Conservation (phyloP, 805 yeast genomes). For the Priceomyces fermenticarens region DNA sequence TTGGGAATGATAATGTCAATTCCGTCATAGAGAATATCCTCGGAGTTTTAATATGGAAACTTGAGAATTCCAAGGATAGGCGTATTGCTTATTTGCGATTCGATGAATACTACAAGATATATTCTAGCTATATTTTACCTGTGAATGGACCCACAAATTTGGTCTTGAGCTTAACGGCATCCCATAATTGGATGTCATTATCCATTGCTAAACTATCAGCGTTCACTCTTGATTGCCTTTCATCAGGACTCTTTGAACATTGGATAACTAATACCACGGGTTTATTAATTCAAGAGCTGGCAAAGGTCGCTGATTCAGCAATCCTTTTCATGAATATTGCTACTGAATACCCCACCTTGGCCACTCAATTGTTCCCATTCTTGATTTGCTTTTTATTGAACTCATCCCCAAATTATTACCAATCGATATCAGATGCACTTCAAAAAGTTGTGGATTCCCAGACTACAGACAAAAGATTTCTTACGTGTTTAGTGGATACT, state of each 20-base stretch:
- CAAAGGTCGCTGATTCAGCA: constrained; percentile 23
- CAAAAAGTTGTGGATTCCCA: constrained; percentile 8
- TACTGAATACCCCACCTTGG: constrained; percentile 11
- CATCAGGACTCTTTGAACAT: constrained; percentile 11
- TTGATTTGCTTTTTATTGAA: constrained; percentile 23
- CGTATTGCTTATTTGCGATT: constrained; percentile 20
- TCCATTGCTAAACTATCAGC: too few species aligned
- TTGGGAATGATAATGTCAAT: constrained; percentile 12
- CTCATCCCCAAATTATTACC: constrained; percentile 10
- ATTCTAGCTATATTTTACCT: constrained; percentile 22
- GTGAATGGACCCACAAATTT: constrained; percentile 31
- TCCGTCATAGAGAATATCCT: constrained; percentile 28
- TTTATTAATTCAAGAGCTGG: constrained; percentile 31
- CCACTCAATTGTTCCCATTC: constrained; percentile 19
- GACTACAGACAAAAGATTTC: constrained; percentile 5
- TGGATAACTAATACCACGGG: constrained; percentile 31
- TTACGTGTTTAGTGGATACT: constrained; percentile 17
- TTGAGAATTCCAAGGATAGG: constrained; percentile 13
- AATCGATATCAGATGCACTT: constrained; percentile 9
- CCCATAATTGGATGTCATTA: constrained; percentile 7
- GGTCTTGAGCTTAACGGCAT: constrained; percentile 5
- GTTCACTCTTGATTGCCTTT: too few species aligned
- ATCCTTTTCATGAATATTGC: constrained; percentile 31
- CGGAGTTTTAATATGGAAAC: constrained; percentile 36
- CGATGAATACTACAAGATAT: constrained; percentile 11